Evolutionary conservation across 2,329 filamentous ascomycete genomes (phyloP).

Genomic region (Dactylellina sp.): DNA sequence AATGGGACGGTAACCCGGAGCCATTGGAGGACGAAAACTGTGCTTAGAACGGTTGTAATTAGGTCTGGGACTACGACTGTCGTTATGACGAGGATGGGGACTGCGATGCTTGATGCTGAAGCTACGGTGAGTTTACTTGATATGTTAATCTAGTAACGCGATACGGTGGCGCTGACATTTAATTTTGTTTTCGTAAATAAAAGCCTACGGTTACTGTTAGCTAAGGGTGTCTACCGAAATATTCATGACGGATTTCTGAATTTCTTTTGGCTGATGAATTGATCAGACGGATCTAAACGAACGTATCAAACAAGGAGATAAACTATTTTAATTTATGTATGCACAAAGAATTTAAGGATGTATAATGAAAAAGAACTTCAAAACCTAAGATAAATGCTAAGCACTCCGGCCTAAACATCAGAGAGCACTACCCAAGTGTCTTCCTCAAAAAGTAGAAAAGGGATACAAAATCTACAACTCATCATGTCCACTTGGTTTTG

Average conservation of each 20-base stretch:
- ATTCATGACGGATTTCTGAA: no score
- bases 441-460: slow-evolving; percentile 1
- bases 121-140: slow-evolving; percentile 18
- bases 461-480: slow-evolving; percentile 56
- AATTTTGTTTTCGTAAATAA: neutral
- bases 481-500: slow-evolving; percentile 55
- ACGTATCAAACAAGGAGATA: no score
- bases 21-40: slow-evolving; percentile 26
- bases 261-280: no score
- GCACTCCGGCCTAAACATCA: neutral
- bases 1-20: slow-evolving; percentile 11
- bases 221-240: no score
- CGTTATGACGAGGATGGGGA: slow-evolving; percentile 8
- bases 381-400: neutral
- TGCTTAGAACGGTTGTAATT: neutral
- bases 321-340: slow-evolving; percentile 24
- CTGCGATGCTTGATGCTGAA: slow-evolving; percentile 19
- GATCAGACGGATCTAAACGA: no score
- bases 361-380: neutral
- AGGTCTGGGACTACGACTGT: slow-evolving; percentile 9
- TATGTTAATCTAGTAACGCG: neutral
- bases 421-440: slow-evolving; percentile 2
- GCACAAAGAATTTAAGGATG: slow-evolving; percentile 26
- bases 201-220: slow-evolving; percentile 19
- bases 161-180: neutral